Conservation (phyloP, 306 rosid genomes). For the Pueraria montana region DNA sequence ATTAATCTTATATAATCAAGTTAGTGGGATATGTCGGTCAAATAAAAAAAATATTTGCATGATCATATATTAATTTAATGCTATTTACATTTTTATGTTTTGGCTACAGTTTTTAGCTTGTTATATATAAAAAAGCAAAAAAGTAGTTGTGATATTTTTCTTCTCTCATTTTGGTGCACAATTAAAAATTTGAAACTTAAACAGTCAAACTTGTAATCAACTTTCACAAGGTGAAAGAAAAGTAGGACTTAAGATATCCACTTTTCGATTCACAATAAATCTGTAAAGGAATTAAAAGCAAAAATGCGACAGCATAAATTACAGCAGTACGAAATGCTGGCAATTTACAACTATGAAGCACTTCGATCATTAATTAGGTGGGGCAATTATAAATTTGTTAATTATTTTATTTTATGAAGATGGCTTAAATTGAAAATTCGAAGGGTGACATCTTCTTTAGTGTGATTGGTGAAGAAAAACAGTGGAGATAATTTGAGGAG, state of each 20-base stretch:
- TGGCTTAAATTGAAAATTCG: neutral
- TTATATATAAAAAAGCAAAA: too few species aligned
- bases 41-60: neutral
- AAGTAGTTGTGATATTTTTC: neutral
- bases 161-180: neutral
- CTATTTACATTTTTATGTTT: neutral
- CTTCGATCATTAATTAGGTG: slow-evolving; percentile 4
- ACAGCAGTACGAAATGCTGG: slow-evolving; percentile 4
- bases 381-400: slow-evolving; percentile 41
- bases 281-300: neutral
- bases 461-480: slow-evolving; percentile 40
- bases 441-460: slow-evolving; percentile 1
- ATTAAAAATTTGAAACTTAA: neutral
- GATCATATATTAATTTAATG: too few species aligned
- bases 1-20: neutral
- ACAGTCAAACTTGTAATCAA: neutral
- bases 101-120: too few species aligned
- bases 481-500: neutral
- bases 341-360: neutral
- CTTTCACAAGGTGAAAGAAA: neutral
- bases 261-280: neutral
- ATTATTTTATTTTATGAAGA: neutral
- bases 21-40: neutral
- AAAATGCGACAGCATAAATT: neutral
- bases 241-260: neutral